Conservation (phyloP, 2,329 filamentous ascomycete species). For the Scopulariopsis brevicaulis region DNA sequence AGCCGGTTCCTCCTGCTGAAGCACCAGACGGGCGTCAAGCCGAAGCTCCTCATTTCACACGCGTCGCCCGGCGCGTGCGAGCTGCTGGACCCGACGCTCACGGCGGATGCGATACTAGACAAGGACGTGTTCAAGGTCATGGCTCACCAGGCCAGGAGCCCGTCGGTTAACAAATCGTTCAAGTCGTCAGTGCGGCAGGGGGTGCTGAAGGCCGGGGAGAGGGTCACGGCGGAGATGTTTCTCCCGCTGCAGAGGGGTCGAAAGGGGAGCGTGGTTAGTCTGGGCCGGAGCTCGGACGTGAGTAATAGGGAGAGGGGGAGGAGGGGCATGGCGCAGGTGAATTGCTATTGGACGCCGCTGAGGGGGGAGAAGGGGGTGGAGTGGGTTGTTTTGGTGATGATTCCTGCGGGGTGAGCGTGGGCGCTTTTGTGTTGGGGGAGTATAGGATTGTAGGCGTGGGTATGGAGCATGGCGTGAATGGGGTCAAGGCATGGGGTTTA, state of each 20-base stretch:
- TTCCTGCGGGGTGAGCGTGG: neutral
- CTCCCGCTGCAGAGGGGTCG: neutral
- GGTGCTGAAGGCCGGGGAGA: constrained; percentile 19
- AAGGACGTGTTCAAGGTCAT: constrained; percentile 46
- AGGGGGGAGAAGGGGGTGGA: neutral
- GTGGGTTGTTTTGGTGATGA: neutral
- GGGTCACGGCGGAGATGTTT: constrained; percentile 19
- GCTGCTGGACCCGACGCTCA: constrained; percentile 28
- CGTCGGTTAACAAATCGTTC: constrained; percentile 30
- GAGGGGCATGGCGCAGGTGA: neutral
- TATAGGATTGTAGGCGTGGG: no score
- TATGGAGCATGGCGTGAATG: no score
- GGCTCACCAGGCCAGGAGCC: constrained; percentile 29
- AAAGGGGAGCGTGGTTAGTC: neutral
- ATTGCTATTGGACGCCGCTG: constrained; percentile 6
- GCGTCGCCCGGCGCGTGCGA: constrained; percentile 34
- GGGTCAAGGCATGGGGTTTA: no score
- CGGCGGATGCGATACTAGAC: constrained; percentile 23
- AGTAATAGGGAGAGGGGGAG: neutral
- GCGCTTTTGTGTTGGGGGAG: no score
- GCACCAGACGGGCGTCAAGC: constrained; percentile 13
- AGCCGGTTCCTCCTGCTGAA: constrained; percentile 20
- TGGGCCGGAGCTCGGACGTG: neutral
- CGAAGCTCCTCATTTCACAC: constrained; percentile 29
- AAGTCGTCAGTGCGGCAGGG: constrained; percentile 28